Evolutionary conservation across 345 rosid species (phyloP).

Genomic region (Lenwebbia sp.): DNA sequence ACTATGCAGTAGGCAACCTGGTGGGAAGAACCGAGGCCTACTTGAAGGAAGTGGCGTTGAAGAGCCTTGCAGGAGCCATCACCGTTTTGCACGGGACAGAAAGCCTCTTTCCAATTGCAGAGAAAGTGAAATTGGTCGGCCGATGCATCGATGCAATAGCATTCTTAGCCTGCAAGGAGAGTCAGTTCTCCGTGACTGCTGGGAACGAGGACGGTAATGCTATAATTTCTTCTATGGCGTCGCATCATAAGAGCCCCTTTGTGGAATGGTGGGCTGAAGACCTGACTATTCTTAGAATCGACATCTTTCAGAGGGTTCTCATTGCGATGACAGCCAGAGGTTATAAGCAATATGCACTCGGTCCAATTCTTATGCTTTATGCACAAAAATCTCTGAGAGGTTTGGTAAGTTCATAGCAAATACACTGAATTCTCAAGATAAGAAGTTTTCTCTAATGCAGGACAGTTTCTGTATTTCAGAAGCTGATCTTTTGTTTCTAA

Average conservation of each 20-base stretch:
- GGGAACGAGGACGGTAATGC: constrained; percentile 28
- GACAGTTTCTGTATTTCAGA: neutral
- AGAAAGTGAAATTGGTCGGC: constrained; percentile 68
- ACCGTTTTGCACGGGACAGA: constrained; percentile 51
- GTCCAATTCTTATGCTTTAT: constrained; percentile 89
- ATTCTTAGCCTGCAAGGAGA: constrained; percentile 63
- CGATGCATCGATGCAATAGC: constrained; percentile 79
- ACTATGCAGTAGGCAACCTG: constrained; percentile 59
- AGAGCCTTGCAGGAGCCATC: constrained; percentile 61
- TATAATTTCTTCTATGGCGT: constrained; percentile 10
- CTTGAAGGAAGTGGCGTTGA: constrained; percentile 67
- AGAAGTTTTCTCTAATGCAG: neutral
- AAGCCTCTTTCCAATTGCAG: constrained; percentile 46
- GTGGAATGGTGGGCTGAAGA: constrained; percentile 99
- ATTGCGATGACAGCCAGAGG: constrained; percentile 85
- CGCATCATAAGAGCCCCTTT: constrained; percentile 27
- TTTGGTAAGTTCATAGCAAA: constrained; percentile 50
- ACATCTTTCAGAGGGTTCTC: constrained; percentile 69
- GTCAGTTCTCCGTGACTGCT: constrained; percentile 32
- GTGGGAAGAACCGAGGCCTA: constrained; percentile 65
- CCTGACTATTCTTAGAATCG: constrained; percentile 62
- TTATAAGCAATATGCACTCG: constrained; percentile 74
- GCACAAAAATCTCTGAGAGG: constrained; percentile 93
- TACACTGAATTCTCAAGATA: neutral
- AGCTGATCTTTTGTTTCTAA: neutral